Percentiles rank a stretch among this genome's conserved stretches.
Evolutionary conservation across 139 green algal species (phyloP).

Genomic region (Eudorina sp.): DNA sequence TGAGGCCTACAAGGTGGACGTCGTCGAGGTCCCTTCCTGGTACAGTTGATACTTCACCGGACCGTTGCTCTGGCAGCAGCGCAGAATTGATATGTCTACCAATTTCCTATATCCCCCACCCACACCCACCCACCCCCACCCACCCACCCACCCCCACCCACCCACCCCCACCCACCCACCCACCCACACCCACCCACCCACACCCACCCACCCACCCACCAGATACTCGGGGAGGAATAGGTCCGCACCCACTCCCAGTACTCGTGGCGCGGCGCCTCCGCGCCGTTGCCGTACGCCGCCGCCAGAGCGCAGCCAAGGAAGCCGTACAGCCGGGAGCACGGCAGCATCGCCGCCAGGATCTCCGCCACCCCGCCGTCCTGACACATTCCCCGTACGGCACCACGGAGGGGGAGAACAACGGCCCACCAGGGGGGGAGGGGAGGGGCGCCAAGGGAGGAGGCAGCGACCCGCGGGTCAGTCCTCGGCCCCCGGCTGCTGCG

Average conservation of each 20-base stretch:
- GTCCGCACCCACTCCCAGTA: slow-evolving; percentile 79
- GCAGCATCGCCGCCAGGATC: slow-evolving; percentile 81
- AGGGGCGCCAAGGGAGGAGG: neutral
- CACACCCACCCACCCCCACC: neutral
- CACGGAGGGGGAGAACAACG: neutral
- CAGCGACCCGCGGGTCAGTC: too few relatives aligned
- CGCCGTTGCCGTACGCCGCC: slow-evolving; percentile 4
- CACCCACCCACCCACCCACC: slow-evolving; percentile 35
- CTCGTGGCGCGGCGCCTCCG: slow-evolving; percentile 1
- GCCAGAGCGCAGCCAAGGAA: slow-evolving; percentile 79
- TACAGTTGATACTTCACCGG: too few relatives aligned
- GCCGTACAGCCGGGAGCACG: slow-evolving; percentile 83
- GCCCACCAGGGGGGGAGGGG: neutral
- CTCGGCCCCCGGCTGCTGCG: too few relatives aligned
- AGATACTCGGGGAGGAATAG: slow-evolving; percentile 75
- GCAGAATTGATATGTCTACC: too few relatives aligned
- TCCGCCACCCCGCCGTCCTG: slow-evolving; percentile 36
- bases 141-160: neutral
- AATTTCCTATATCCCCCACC: too few relatives aligned
- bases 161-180: neutral
- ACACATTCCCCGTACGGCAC: neutral
- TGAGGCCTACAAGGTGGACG: too few relatives aligned
- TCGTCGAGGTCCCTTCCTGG: too few relatives aligned
- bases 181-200: neutral
- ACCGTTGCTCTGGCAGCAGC: too few relatives aligned